Percentiles rank a stretch among this genome's conserved stretches.
Conservation (phyloP, 345 rosid genomes). For the Citrus sinensis region DNA sequence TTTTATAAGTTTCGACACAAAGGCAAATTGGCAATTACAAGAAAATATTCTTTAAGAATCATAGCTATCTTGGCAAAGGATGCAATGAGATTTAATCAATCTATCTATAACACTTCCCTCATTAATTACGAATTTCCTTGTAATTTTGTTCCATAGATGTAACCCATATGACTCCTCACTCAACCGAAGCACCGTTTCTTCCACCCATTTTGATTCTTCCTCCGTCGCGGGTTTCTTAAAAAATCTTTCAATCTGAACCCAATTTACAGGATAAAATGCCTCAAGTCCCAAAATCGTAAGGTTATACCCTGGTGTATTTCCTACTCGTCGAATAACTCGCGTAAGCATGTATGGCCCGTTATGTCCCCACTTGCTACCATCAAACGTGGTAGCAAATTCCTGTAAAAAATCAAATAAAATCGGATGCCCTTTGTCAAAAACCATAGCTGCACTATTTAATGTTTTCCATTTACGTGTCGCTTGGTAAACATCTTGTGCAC, state of each 20-base stretch:
- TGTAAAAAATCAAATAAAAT: slow-evolving; percentile 43
- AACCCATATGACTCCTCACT: slow-evolving; percentile 31
- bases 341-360: slow-evolving; percentile 68
- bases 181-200: slow-evolving; percentile 30
- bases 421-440: slow-evolving; percentile 53
- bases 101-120: slow-evolving; percentile 5
- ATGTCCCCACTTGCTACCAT: slow-evolving; percentile 69
- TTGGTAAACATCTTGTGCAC: slow-evolving; percentile 47
- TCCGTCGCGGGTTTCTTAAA: slow-evolving; percentile 46
- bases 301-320: slow-evolving; percentile 27
- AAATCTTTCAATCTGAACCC: slow-evolving; percentile 46
- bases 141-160: slow-evolving; percentile 45
- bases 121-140: neutral
- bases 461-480: slow-evolving; percentile 53
- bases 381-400: slow-evolving; percentile 59
- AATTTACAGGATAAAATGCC: slow-evolving; percentile 70
- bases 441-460: slow-evolving; percentile 57
- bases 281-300: slow-evolving; percentile 47
- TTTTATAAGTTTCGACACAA: too few species aligned
- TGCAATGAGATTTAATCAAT: neutral
- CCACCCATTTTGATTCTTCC: slow-evolving; percentile 43
- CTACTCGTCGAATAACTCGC: slow-evolving; percentile 39
- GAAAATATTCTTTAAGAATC: neutral
- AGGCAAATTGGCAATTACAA: neutral
- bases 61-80: neutral